Conservation (phyloP, 805 yeast genomes). For the Tetrapisispora taiwanensis region DNA sequence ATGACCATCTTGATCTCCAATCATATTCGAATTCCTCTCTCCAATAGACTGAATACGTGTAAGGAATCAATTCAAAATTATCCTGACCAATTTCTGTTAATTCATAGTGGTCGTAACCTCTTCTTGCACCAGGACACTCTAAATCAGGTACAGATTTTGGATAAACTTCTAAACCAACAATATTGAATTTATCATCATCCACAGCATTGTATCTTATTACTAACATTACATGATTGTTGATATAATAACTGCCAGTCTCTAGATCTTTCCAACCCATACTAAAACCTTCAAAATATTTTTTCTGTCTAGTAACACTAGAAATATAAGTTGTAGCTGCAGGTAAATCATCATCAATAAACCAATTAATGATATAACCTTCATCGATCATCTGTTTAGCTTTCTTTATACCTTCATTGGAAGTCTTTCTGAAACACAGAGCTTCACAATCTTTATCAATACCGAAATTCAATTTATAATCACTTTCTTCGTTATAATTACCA, state of each 20-base stretch:
- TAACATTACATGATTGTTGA: constrained; percentile 74
- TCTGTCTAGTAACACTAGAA: constrained; percentile 44
- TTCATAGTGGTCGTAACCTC: constrained; percentile 46
- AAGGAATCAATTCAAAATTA: constrained; percentile 46
- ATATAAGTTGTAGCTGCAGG: constrained; percentile 85
- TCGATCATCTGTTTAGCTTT: constrained; percentile 53
- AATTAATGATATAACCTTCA: constrained; percentile 67
- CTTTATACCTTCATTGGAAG: constrained; percentile 39
- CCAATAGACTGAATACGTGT: constrained; percentile 82
- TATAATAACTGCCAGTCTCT: constrained; percentile 40
- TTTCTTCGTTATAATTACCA: constrained; percentile 73
- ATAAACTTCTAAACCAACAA: constrained; percentile 85
- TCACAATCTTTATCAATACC: constrained; percentile 58
- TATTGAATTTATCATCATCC: constrained; percentile 39
- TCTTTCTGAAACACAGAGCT: constrained; percentile 57
- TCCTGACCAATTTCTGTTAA: constrained; percentile 33
- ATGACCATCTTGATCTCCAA: constrained; percentile 64
- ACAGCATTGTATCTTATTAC: constrained; percentile 62
- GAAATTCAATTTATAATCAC: constrained; percentile 57
- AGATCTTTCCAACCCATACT: constrained; percentile 64
- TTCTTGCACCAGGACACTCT: constrained; percentile 67
- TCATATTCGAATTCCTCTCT: constrained; percentile 61
- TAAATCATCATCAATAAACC: constrained; percentile 65
- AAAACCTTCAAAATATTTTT: constrained; percentile 79
- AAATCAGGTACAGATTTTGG: constrained; percentile 65